Conservation (phyloP, 2,329 filamentous ascomycete species). For the Xylaria digitata region DNA sequence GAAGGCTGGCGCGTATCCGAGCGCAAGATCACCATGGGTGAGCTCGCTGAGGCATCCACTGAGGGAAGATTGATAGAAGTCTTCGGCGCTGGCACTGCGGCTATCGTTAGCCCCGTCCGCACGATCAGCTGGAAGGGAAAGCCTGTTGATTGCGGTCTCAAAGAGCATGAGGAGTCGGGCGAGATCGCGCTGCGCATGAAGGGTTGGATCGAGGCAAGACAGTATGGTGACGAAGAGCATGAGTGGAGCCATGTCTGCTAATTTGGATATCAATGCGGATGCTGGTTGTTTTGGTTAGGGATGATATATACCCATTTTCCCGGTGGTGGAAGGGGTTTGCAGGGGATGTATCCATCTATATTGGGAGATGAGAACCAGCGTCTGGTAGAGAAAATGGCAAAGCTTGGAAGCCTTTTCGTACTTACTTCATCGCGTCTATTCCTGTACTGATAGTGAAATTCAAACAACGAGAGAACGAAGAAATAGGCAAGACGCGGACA, state of each 20-base stretch:
- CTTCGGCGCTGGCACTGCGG: conserved; percentile 93
- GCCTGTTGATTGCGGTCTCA: conserved; percentile 84
- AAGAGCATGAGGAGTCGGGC: conserved; percentile 84
- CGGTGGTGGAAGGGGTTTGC: no score
- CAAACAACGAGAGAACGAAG: background rate
- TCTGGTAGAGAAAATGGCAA: no score
- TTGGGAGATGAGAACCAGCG: no score
- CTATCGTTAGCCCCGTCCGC: conserved; percentile 90
- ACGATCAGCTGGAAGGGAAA: conserved; percentile 89
- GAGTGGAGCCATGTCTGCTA: conserved; percentile 80
- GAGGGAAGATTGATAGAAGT: conserved; percentile 92
- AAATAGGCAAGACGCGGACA: background rate
- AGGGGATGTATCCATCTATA: background rate
- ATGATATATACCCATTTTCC: no score
- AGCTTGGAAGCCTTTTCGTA: background rate
- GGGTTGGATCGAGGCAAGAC: conserved; percentile 94
- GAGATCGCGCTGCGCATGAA: conserved; percentile 89
- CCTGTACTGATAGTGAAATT: background rate
- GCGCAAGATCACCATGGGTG: conserved; percentile 91
- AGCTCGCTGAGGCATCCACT: conserved; percentile 81
- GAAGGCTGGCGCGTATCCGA: conserved; percentile 91
- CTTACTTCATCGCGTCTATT: no score
- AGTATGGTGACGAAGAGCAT: conserved; percentile 94
- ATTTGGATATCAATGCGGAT: background rate
- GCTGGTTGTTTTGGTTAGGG: no score